phyloP scores from a whole-genome alignment of 768 basidiomycete genomes.

The Cubamyces sp. region DNA sequence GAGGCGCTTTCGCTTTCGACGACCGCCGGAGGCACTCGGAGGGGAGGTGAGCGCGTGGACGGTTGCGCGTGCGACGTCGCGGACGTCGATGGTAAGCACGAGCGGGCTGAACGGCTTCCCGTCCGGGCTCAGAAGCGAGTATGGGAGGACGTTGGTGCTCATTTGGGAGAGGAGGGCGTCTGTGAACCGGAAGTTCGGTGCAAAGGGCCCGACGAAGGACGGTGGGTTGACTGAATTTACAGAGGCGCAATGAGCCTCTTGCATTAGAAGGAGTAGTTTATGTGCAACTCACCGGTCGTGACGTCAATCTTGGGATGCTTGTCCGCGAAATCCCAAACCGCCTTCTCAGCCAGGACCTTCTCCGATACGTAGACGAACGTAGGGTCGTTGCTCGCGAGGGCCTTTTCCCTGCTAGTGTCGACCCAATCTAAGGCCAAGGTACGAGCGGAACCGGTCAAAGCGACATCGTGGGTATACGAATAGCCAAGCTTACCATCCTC shows the following conservation, averaged over 20 bases:
- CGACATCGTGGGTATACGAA: not conserved
- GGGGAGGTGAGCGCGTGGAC: constrained; percentile 30
- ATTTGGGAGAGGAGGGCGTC: constrained; percentile 1
- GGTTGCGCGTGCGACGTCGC: constrained; percentile 39
- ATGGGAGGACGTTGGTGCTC: constrained; percentile 15
- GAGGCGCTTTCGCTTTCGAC: constrained; percentile 21
- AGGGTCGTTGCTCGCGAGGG: constrained; percentile 19
- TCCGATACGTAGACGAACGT: constrained; percentile 12
- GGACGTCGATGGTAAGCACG: constrained; percentile 34
- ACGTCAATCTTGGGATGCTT: constrained; percentile 31
- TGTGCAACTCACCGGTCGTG: constrained; percentile 23
- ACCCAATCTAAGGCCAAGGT: constrained; percentile 29
- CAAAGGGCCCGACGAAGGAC: constrained; percentile 22
- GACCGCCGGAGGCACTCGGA: not conserved
- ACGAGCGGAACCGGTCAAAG: too few relatives aligned
- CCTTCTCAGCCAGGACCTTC: constrained; percentile 40
- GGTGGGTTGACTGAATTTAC: constrained; percentile 28
- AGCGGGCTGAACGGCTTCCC: not conserved
- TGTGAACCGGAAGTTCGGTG: constrained; percentile 14
- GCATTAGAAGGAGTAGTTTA: too few relatives aligned
- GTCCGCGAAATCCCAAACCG: constrained; percentile 32
- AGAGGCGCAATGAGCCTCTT: constrained; percentile 21
- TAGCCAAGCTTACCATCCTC: constrained; percentile 11
- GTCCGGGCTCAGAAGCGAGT: constrained; percentile 7
- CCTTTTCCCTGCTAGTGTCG: constrained; percentile 28